Evolutionary conservation across 2,329 filamentous ascomycete genomes (phyloP), one percentile per base, ranked within the genome.

Genomic region (Penicillium sclerotiorum): DNA sequence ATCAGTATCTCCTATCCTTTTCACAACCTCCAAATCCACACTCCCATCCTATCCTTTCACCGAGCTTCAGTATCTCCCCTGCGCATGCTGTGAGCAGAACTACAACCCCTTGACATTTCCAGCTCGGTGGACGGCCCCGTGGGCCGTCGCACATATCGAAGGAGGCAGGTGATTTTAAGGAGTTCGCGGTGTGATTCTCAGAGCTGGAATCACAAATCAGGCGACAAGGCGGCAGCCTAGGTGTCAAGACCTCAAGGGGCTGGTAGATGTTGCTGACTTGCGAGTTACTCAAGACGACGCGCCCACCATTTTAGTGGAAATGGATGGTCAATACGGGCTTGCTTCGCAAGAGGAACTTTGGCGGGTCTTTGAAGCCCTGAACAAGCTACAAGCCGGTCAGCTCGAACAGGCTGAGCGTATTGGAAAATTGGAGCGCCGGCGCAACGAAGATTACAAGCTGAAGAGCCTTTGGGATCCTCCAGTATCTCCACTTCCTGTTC

Each of bases 381-480:
- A 80, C 59, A 79, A 82, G 51, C 71, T 87, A 30, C 82, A 84
- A 60, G 76, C 81, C 57, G 75, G 77, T 15, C 84, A 86, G 65
- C 73, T 77, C 44, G 82, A 85, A 55, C 82, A 86, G 66, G 73
- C 78, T 37, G 83, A 86, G 59, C 78, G 84, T 49, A 76, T 87
- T 54, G 73, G 80, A 49, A 77, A 81, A 50, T 68, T 87, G 52
- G 84, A 87, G 66, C 77, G 82, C 50, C 78, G 80, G 53, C 80
- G 80, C 51, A 82, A 86, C 57, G 83, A 86, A 58, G 83, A 86
- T 71, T 78, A 79, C 48, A 77, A 80, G 57, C 71, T 85, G 71
- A 95, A 93, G 72, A 95, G 89, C 53, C 88, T 95, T 49, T 99
- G 94, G 94, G 84, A 83, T 41, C n/a, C n/a, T n/a, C 87, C 88